Evolutionary conservation across 2,329 filamentous ascomycete species (phyloP).

Genomic region (Trichoderma brevicompactum): DNA sequence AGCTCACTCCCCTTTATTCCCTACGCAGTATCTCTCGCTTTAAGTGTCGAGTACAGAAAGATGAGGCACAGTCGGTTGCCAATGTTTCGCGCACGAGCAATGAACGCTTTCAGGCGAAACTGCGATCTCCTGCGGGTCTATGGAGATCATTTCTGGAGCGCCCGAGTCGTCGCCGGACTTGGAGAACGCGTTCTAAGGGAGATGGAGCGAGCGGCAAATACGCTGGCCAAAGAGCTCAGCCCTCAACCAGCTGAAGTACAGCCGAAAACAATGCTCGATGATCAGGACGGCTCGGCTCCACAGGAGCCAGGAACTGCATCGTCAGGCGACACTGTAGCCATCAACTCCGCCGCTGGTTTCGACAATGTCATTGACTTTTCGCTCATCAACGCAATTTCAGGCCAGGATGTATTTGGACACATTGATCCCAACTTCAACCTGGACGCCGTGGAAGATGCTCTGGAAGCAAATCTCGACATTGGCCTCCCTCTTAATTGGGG

Average conservation of each 20-base stretch:
- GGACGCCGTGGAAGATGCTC: conserved; percentile 57
- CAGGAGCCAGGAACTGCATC: conserved; percentile 32
- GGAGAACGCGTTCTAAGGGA: conserved; percentile 60
- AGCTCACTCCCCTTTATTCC: conserved; percentile 63
- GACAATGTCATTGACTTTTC: conserved; percentile 48
- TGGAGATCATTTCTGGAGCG: conserved; percentile 62
- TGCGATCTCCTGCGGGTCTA: conserved; percentile 58
- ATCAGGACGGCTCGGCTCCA: conserved; percentile 14
- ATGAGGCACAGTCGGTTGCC: conserved; percentile 65
- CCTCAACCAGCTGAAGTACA: conserved; percentile 34
- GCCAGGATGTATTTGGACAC: conserved; percentile 59
- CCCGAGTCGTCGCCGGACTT: conserved; percentile 58
- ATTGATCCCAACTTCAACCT: conserved; percentile 61
- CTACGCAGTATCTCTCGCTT: conserved; percentile 63
- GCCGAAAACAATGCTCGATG: conserved; percentile 30
- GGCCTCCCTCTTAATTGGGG: conserved; percentile 58
- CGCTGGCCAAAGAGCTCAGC: conserved; percentile 46
- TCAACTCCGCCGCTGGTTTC: conserved; percentile 38
- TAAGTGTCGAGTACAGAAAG: conserved; percentile 66
- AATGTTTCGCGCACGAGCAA: conserved; percentile 61
- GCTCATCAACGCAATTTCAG: conserved; percentile 49
- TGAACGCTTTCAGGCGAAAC: conserved; percentile 58
- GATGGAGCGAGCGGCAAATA: conserved; percentile 59
- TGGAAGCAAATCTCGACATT: conserved; percentile 60
- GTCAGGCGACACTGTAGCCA: conserved; percentile 35